Conservation (phyloP, 805 yeast genomes). For the Metschnikowia bowlesiae region DNA sequence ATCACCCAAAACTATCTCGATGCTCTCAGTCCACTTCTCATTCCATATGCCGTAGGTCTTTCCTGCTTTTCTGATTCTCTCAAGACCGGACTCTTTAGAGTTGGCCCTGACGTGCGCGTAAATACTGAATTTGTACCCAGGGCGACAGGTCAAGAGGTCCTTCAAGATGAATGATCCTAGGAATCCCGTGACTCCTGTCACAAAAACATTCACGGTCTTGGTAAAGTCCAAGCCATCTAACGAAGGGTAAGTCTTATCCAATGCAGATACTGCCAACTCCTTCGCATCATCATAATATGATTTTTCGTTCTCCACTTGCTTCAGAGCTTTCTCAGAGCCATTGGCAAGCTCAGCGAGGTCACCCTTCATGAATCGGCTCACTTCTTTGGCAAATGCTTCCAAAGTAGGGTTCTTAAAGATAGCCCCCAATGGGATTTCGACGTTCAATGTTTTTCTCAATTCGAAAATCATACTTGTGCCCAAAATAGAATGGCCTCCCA, state of each 20-base stretch:
- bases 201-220: slow-evolving; percentile 55
- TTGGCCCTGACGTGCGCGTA: slow-evolving; percentile 91
- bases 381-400: slow-evolving; percentile 67
- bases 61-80: slow-evolving; percentile 72
- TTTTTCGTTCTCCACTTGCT: slow-evolving; percentile 2
- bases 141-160: slow-evolving; percentile 61
- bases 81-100: slow-evolving; percentile 61
- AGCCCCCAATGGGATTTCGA: slow-evolving; percentile 85
- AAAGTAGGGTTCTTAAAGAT: slow-evolving; percentile 89
- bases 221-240: slow-evolving; percentile 33
- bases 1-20: slow-evolving; percentile 80
- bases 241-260: slow-evolving; percentile 44
- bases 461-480: slow-evolving; percentile 97
- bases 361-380: slow-evolving; percentile 52
- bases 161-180: slow-evolving; percentile 84
- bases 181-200: slow-evolving; percentile 97
- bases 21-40: slow-evolving; percentile 49
- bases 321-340: slow-evolving; percentile 17
- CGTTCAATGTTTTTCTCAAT: slow-evolving; percentile 68
- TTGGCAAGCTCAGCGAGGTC: slow-evolving; percentile 44
- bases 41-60: slow-evolving; percentile 80
- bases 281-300: slow-evolving; percentile 72
- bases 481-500: slow-evolving; percentile 96
- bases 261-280: slow-evolving; percentile 37
- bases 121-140: slow-evolving; percentile 49